Conservation (phyloP, 257 asterid species). For the Verbena officinalis region DNA sequence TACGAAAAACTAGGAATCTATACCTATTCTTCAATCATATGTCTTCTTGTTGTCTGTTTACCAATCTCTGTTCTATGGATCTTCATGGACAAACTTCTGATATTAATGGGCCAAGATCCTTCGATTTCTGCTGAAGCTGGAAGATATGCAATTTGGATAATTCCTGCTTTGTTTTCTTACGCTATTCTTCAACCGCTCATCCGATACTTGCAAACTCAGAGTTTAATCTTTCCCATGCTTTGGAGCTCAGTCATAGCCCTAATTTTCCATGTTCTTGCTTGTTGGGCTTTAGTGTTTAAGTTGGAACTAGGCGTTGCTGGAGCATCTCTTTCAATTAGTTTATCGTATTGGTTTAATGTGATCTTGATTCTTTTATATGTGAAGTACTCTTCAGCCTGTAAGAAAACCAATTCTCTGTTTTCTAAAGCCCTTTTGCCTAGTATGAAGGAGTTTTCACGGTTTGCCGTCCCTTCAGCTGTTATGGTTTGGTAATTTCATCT, state of each 20-base stretch:
- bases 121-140: conserved; percentile 51
- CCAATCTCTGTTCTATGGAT: conserved; percentile 48
- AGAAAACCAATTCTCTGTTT: conserved; percentile 29
- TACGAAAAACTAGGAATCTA: conserved; percentile 43
- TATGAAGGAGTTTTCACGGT: conserved; percentile 39
- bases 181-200: conserved; percentile 50
- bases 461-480: conserved; percentile 46
- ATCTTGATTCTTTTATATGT: conserved; percentile 35
- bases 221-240: conserved; percentile 48
- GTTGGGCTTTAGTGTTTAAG: conserved; percentile 50
- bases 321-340: conserved; percentile 48
- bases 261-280: conserved; percentile 46
- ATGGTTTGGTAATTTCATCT: conserved; percentile 47
- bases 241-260: conserved; percentile 45
- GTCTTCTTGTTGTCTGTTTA: conserved; percentile 40
- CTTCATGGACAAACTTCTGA: conserved; percentile 40
- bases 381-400: conserved; percentile 42
- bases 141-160: conserved; percentile 36
- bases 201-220: conserved; percentile 53
- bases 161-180: conserved; percentile 49
- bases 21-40: conserved; percentile 38
- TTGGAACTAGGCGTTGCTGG: conserved; percentile 39
- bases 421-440: conserved; percentile 31
- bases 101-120: conserved; percentile 50
- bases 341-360: conserved; percentile 53